These are phyloP conservation scores for Aspergillus ostianus DNA, from an alignment of 495 filamentous ascomycete genomes.

Conservation along the genomic window DNA sequence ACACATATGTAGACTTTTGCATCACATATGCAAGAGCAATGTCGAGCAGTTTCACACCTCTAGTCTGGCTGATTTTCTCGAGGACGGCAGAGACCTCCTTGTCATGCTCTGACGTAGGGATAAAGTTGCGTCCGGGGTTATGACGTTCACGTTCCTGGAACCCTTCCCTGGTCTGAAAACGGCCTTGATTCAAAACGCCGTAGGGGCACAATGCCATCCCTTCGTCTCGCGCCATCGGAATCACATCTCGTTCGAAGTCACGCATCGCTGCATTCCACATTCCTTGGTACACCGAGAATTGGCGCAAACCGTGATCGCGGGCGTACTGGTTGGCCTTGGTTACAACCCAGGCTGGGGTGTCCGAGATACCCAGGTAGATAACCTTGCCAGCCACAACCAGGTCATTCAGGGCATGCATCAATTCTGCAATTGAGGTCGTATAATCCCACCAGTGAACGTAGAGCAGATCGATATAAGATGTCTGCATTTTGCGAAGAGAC, in stretches of 20 bases:
- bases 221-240: conserved; percentile 54
- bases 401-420: conserved; percentile 59
- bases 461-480: conserved; percentile 63
- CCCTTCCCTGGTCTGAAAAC: conserved; percentile 44
- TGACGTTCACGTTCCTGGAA: conserved; percentile 28
- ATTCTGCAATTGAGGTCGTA: conserved; percentile 55
- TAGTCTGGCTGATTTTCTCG: conserved; percentile 52
- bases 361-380: conserved; percentile 60
- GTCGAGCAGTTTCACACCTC: conserved; percentile 44
- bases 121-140: conserved; percentile 23
- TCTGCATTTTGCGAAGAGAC: conserved; percentile 59
- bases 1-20: conserved; percentile 69
- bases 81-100: conserved; percentile 47
- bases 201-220: conserved; percentile 59
- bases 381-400: conserved; percentile 59
- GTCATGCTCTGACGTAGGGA: conserved; percentile 37
- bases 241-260: conserved; percentile 57
- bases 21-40: conserved; percentile 70
- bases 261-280: conserved; percentile 55
- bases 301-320: conserved; percentile 55
- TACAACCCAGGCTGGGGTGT: conserved; percentile 65
- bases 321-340: conserved; percentile 59
- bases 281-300: conserved; percentile 65
- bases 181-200: conserved; percentile 51
- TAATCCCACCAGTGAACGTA: conserved; percentile 65